These are phyloP conservation scores for Asterophora lycoperdoides DNA, from an alignment of 768 basidiomycete species.

Conservation along the genomic window DNA sequence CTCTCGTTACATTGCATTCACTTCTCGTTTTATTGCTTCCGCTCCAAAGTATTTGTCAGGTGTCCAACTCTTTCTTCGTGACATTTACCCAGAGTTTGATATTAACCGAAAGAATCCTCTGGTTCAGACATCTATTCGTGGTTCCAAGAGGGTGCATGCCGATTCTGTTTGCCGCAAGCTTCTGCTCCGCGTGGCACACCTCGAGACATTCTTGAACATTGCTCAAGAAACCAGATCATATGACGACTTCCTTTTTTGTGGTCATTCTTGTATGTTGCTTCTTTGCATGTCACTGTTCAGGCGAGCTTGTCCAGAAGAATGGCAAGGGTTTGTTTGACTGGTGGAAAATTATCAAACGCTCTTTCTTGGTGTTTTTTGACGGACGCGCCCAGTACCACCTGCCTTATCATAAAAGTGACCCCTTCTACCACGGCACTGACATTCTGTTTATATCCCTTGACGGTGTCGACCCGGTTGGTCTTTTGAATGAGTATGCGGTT, in stretches of 20 bases:
- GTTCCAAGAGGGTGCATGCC: conserved; percentile 9
- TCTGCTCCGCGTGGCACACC: background rate
- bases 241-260: conserved; percentile 15
- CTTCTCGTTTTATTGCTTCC: conserved; percentile 8
- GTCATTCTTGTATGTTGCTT: conserved; percentile 19
- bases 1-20: conserved; percentile 2
- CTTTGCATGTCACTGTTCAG: conserved; percentile 23
- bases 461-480: conserved; percentile 15
- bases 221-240: background rate
- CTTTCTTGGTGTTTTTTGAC: background rate
- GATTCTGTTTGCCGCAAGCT: conserved; percentile 1
- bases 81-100: conserved; percentile 23
- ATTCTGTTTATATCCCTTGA: too few species aligned
- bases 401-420: conserved; percentile 27
- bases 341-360: conserved; percentile 23
- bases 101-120: conserved; percentile 11
- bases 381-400: conserved; percentile 16
- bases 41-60: conserved; percentile 20
- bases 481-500: conserved; percentile 12
- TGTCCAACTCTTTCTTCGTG: conserved; percentile 18
- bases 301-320: conserved; percentile 21
- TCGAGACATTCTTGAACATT: background rate
- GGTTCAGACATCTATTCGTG: conserved; percentile 17
- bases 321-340: conserved; percentile 13
- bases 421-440: too few species aligned